Base-by-base conservation (phyloP, 208 protist species). In the Trypanosoma scelopori region DNA sequence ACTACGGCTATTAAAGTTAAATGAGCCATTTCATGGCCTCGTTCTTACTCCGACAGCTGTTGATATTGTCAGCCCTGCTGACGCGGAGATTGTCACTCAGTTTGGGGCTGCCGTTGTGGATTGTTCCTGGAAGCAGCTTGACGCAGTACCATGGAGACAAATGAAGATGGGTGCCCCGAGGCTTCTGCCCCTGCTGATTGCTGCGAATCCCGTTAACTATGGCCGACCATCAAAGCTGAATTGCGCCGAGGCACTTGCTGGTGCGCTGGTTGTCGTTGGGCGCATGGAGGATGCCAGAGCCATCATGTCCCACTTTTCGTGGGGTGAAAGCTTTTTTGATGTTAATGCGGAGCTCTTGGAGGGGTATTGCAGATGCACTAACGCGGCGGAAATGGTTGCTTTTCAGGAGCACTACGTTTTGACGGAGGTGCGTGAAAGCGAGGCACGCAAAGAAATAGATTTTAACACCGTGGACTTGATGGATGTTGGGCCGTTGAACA, bases 201-300 rank as follows among this genome's bases (percentile, higher is more conserved):
- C 99, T 2, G 98, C 98, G 0, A 99, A 99, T 84, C 97, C 98
- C 1, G 97, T 99, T 11, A 99, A 99, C 75, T 99, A 99, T 75
- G 99, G 99, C 35, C 87, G 94, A 41, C 97, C 99, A 30, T 94
- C 94, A 35, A 98, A 99, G 77, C 82, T 99, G 20, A 98, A 96
- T 35, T 99, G 98, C 70, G 98, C 94, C 0, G 98, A 99, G 76
- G 98, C 98, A 18, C 72, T 99, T 47, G 97, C 97, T 1, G 98
- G 92, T 1, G 87, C 95, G 47, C 77, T 99, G 39, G 98, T 84
- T 32, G 98, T 99, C 60, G 87, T 84, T 15, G 97, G 97, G 23
- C 65, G 97, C 25, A 74, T 87, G 57, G 87, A 98, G 32, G 87
- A 97, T 27, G 98, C 97, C 0, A 71, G 86, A 16, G 68, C 79